Evolutionary conservation across 495 filamentous ascomycete species (phyloP).

Genomic region (Rusavskia elegans): DNA sequence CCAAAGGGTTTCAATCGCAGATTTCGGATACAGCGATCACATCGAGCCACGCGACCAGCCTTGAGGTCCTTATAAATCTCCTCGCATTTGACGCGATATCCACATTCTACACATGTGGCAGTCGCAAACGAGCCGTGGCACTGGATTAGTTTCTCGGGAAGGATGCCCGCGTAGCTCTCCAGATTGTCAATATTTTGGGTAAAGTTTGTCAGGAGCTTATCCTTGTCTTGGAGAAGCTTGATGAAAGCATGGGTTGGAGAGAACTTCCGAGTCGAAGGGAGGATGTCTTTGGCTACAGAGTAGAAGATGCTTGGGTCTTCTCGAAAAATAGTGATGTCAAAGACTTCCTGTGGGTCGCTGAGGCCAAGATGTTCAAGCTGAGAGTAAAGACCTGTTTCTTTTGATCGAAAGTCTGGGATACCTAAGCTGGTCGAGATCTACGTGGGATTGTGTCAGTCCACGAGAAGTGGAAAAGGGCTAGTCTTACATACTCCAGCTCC

Average conservation of each 20-base stretch:
- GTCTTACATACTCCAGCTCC: constrained; percentile 55
- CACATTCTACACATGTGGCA: constrained; percentile 77
- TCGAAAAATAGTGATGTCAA: constrained; percentile 74
- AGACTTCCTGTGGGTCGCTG: constrained; percentile 83
- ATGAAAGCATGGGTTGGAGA: constrained; percentile 94
- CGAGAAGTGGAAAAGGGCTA: neutral
- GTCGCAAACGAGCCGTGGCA: constrained; percentile 94
- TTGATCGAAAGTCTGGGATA: constrained; percentile 55
- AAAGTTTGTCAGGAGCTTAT: constrained; percentile 88
- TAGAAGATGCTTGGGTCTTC: constrained; percentile 88
- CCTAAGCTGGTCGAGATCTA: constrained; percentile 61
- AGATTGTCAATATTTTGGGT: constrained; percentile 99
- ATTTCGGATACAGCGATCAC: constrained; percentile 39
- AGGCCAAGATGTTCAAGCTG: constrained; percentile 62
- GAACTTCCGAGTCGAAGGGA: constrained; percentile 56
- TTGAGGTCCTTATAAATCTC: constrained; percentile 65
- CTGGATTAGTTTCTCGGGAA: constrained; percentile 73
- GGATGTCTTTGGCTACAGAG: constrained; percentile 75
- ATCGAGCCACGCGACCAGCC: constrained; percentile 51
- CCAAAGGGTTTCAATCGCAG: constrained; percentile 28
- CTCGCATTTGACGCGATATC: constrained; percentile 56
- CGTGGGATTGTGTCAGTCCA: neutral
- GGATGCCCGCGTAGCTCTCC: constrained; percentile 73
- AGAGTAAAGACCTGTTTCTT: constrained; percentile 50
- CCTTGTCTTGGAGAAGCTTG: constrained; percentile 77